Base-by-base conservation (phyloP, 305 asterid genomes). In the Fraxinus sp. region DNA sequence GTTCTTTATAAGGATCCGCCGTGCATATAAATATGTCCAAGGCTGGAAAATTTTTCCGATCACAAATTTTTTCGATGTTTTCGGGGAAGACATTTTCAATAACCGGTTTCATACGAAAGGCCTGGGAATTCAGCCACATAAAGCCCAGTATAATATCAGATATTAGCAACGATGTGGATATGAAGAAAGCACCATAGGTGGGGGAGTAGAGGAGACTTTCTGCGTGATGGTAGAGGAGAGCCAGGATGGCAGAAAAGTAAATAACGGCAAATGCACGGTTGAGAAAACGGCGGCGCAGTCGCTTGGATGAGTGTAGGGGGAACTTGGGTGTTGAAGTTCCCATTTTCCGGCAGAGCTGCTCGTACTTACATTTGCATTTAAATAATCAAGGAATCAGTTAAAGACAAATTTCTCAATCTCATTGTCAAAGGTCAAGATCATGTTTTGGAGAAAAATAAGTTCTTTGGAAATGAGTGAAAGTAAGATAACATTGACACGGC, bases 1-100 rank as follows among this genome's bases (percentile, higher is more conserved):
- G 97, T 81, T 93, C 96, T 83, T 89, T 93, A 26, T 59, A 52
- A 9, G 94, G 92, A 81, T 93, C 97, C 2, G 97, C 93, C 9
- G 96, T 93, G 86, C 96, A 92, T 77, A 92, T 88, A 78, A 92
- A 93, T 77, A 92, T 83, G 37, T 92, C 94, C 36, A 92, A 30
- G 11, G 89, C 86, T 32, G 96, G 96, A 28, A 82, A 82, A 16
- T 87, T 89, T 5, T 77, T 72, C 43, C 2, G 46, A 11, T 16
- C 16, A 0, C 80, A 13, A 0, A 16, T 3, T 18, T 71, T 77
- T 14, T 68, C 79, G 7, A 89, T 79, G 39, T 87, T 90, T 32
- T 88, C 88, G 0, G 92, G 92, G 33, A 83, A 83, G 59, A 84
- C 83, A 7, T 86, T 5, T 0, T 88, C 85, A 0, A 22, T 39